phyloP scores from a whole-genome alignment of 371 early-diverging fungal genomes.

The Mucor sp. region DNA sequence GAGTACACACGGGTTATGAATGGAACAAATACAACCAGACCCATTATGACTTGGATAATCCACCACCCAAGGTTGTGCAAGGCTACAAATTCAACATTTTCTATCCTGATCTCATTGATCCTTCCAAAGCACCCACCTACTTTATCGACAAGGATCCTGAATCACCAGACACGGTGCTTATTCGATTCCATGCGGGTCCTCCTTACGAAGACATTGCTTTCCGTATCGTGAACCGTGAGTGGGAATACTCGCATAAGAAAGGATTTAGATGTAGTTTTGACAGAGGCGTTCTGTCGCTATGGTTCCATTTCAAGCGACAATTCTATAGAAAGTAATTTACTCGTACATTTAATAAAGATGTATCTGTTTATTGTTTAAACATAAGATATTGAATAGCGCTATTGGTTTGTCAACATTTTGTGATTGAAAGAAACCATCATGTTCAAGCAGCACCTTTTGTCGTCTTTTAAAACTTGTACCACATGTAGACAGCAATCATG shows the following conservation, averaged over 20 bases:
- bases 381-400: no score
- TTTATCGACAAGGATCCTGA: constrained; percentile 77
- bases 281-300: constrained; percentile 87
- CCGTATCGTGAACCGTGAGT: constrained; percentile 91
- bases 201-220: constrained; percentile 98
- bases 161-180: constrained; percentile 75
- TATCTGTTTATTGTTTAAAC: no score
- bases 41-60: constrained; percentile 95
- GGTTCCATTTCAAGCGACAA: constrained; percentile 92
- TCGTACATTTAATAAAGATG: no score
- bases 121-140: constrained; percentile 86
- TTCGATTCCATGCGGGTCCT: constrained; percentile 91
- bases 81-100: constrained; percentile 97
- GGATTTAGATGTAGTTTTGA: constrained; percentile 93
- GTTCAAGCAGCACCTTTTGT: no score
- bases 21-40: constrained; percentile 99
- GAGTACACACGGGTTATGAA: constrained; percentile 94
- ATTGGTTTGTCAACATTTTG: no score
- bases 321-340: constrained; percentile 69
- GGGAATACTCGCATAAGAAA: constrained; percentile 92
- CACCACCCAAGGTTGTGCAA: constrained; percentile 96
- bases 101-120: constrained; percentile 96
- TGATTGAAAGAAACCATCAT: no score
- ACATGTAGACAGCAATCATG: no score
- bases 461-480: no score